phyloP scores from a whole-genome alignment of 306 rosid genomes.

The Senna siamea region DNA sequence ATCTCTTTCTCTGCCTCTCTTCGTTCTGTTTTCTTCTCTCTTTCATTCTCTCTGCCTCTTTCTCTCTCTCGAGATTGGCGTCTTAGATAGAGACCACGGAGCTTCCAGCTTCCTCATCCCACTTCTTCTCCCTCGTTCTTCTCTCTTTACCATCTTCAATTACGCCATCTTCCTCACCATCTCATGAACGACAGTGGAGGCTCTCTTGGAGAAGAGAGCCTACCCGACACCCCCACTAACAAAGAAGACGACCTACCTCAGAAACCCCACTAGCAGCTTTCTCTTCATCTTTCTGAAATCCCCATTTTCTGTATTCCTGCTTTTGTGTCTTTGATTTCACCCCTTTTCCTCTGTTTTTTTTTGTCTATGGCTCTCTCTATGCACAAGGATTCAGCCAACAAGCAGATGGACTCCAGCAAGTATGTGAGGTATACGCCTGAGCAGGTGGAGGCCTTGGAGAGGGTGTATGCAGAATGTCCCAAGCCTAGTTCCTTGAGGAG shows the following conservation, averaged over 20 bases:
- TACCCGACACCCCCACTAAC: conserved; percentile 51
- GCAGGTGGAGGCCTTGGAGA: conserved; percentile 95
- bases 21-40: conserved; percentile 26
- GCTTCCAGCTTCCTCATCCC: neutral
- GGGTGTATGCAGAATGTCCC: conserved; percentile 93
- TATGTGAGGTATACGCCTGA: conserved; percentile 95
- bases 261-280: no score
- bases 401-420: conserved; percentile 85
- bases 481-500: conserved; percentile 93
- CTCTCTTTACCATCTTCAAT: neutral
- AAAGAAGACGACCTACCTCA: conserved; percentile 43
- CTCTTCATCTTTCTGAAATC: no score
- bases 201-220: conserved; percentile 98
- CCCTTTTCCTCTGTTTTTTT: no score
- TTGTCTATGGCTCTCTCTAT: conserved; percentile 69
- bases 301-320: neutral
- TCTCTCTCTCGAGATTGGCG: conserved; percentile 65
- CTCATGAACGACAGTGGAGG: conserved; percentile 94
- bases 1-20: conserved; percentile 45
- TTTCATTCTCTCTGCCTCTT: conserved; percentile 37
- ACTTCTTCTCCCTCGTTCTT: no score
- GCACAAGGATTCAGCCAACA: conserved; percentile 64
- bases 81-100: conserved; percentile 46
- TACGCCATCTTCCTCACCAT: neutral
- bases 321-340: neutral